Percentiles rank a stretch among this genome's conserved stretches.
Evolutionary conservation across 2,329 filamentous ascomycete genomes (phyloP).

Genomic region (Sclerotinia trifoliorum): DNA sequence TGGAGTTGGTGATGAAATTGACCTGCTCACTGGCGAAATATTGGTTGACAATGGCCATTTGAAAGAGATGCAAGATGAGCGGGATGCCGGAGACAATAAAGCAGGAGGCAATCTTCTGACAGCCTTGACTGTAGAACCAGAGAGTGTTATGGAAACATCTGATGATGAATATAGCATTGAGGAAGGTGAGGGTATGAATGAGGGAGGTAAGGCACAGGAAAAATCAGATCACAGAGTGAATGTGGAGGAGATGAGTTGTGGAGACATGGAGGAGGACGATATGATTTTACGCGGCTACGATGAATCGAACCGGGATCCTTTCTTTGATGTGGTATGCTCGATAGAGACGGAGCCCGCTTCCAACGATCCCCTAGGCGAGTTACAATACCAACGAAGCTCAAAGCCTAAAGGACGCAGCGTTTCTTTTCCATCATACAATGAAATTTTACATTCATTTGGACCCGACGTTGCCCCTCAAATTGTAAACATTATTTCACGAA

Average conservation of each 20-base stretch:
- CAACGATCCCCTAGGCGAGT: neutral
- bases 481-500: conserved; percentile 33
- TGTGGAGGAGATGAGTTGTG: conserved; percentile 30
- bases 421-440: conserved; percentile 33
- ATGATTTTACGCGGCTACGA: conserved; percentile 39
- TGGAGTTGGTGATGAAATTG: conserved; percentile 84
- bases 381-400: neutral
- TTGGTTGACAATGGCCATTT: conserved; percentile 92
- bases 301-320: conserved; percentile 26
- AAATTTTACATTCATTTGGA: conserved; percentile 38
- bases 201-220: conserved; percentile 26
- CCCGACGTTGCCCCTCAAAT: conserved; percentile 37
- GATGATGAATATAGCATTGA: conserved; percentile 37
- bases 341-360: neutral
- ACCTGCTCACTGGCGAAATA: conserved; percentile 75
- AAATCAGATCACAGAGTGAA: conserved; percentile 33
- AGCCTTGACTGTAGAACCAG: conserved; percentile 39
- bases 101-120: conserved; percentile 28
- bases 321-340: neutral
- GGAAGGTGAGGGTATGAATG: conserved; percentile 30
- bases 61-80: conserved; percentile 57
- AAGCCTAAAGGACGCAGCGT: neutral
- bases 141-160: conserved; percentile 28
- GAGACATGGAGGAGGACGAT: conserved; percentile 39
- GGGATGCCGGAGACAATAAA: conserved; percentile 45